Conservation (phyloP, 208 protist genomes). For the Acanthamoeba culbertsoni region DNA sequence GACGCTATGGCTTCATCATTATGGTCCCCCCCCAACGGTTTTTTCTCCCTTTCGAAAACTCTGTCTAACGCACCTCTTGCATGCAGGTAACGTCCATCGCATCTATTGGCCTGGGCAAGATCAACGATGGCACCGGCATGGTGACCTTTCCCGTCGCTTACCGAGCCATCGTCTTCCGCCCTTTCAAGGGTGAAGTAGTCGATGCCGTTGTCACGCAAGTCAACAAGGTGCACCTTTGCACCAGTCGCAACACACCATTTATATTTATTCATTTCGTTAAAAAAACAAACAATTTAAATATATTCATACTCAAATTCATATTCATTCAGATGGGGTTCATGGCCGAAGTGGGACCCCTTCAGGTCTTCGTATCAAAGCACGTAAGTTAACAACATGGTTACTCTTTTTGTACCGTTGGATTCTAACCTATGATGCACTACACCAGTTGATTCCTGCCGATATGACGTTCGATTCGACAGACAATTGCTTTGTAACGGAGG, state of each 20-base stretch:
- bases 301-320: too few relatives aligned
- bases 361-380: constrained; percentile 75
- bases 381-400: not conserved
- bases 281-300: too few relatives aligned
- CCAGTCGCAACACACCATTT: not conserved
- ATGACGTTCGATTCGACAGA: constrained; percentile 76
- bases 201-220: constrained; percentile 81
- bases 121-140: constrained; percentile 74
- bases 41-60: not conserved
- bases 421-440: too few relatives aligned
- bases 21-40: constrained; percentile 27
- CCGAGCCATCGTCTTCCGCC: constrained; percentile 81
- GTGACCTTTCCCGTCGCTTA: constrained; percentile 80
- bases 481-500: constrained; percentile 69
- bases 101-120: constrained; percentile 75
- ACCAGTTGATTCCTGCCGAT: constrained; percentile 71
- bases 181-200: constrained; percentile 84
- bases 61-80: not conserved
- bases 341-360: constrained; percentile 73
- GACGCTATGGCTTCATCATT: constrained; percentile 81
- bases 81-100: constrained; percentile 62
- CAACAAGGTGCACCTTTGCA: constrained; percentile 70
- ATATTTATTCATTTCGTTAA: not conserved
- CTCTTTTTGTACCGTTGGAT: not conserved
- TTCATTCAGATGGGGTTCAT: constrained; percentile 76